Evolutionary conservation across 345 rosid species (phyloP).

Genomic region (Murraya koenigii): DNA sequence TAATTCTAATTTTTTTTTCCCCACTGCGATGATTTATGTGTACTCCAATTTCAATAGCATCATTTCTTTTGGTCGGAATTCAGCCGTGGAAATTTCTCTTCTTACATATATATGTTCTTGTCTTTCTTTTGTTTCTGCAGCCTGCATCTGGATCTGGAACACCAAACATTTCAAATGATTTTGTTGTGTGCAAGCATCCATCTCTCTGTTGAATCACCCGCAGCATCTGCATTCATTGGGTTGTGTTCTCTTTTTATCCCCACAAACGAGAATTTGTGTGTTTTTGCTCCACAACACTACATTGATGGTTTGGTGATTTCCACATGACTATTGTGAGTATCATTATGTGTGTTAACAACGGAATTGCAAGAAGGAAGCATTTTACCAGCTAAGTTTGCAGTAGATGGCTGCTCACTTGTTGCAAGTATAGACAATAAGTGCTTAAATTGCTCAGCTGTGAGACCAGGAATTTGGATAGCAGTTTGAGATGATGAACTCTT

Average conservation of each 20-base stretch:
- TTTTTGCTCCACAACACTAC: slow-evolving; percentile 18
- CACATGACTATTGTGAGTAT: background rate
- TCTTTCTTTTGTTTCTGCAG: background rate
- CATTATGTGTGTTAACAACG: background rate
- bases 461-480: background rate
- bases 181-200: background rate
- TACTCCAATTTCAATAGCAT: background rate
- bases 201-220: background rate
- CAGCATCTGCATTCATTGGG: background rate
- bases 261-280: slow-evolving; percentile 27
- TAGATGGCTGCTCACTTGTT: background rate
- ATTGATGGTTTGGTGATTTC: slow-evolving; percentile 9
- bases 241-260: slow-evolving; percentile 16
- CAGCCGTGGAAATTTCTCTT: background rate
- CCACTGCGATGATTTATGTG: no score
- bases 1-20: no score
- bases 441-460: background rate
- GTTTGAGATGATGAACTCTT: background rate
- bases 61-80: background rate
- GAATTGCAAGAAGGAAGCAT: background rate
- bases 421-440: background rate
- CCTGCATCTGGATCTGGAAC: background rate
- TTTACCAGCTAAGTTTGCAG: background rate
- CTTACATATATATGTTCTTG: no score
- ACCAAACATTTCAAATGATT: background rate